A percentile compares a stretch with the other conserved stretches of the same genome.
Evolutionary conservation across 495 filamentous ascomycete genomes (phyloP).

Genomic region (Penicillium herquei): DNA sequence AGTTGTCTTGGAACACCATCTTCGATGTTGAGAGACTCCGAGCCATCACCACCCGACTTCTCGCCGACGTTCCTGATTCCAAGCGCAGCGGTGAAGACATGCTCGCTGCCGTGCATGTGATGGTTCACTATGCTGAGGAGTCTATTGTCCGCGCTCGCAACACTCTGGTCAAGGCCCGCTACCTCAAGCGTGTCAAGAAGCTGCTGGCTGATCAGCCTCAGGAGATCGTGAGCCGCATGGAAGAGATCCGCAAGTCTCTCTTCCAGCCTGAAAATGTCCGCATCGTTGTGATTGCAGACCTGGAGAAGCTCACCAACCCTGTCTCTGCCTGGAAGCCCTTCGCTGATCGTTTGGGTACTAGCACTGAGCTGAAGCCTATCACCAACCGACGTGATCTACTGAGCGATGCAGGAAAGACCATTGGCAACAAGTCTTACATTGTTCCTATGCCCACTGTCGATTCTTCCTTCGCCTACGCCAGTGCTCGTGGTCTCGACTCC

Average conservation of each 20-base stretch:
- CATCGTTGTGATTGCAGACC: conserved; percentile 76
- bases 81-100: conserved; percentile 82
- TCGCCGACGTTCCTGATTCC: conserved; percentile 88
- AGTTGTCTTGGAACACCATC: conserved; percentile 81
- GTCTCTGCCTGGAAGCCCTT: conserved; percentile 83
- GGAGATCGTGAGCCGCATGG: conserved; percentile 68
- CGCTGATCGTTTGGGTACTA: conserved; percentile 43
- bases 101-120: conserved; percentile 68
- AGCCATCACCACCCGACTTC: conserved; percentile 79
- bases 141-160: conserved; percentile 74
- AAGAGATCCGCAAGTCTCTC: conserved; percentile 69
- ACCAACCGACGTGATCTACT: conserved; percentile 61
- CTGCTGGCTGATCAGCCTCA: conserved; percentile 71
- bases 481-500: conserved; percentile 68
- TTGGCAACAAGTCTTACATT: conserved; percentile 72
- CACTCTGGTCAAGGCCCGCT: conserved; percentile 83
- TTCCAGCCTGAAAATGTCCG: conserved; percentile 82
- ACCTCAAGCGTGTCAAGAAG: conserved; percentile 78
- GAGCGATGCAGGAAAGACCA: conserved; percentile 65
- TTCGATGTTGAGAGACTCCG: conserved; percentile 82
- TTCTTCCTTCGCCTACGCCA: conserved; percentile 81
- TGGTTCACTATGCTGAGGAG: conserved; percentile 70
- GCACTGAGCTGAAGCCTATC: conserved; percentile 54
- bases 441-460: conserved; percentile 92
- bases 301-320: conserved; percentile 72